Evolutionary conservation across 106 monocot genomes (phyloP).

Genomic region (Dactylorhiza incarnata): DNA sequence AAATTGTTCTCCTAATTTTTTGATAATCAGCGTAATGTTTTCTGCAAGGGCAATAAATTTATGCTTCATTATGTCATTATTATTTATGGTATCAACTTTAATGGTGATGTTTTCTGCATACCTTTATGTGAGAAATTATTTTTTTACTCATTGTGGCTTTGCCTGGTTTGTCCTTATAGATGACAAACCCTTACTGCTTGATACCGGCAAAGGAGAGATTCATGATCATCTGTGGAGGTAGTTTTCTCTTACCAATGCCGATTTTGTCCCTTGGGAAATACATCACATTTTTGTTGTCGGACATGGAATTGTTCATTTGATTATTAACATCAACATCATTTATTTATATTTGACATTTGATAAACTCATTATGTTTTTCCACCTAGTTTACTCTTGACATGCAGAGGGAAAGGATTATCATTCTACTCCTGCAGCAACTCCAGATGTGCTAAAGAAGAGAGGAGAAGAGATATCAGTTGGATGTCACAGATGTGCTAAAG

Average conservation of each 20-base stretch:
- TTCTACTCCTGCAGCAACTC: no score
- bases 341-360: no score
- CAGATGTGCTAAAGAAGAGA: no score
- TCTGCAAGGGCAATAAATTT: slow-evolving; percentile 61
- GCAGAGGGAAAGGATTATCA: no score
- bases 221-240: slow-evolving; percentile 76
- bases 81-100: background rate
- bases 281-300: background rate
- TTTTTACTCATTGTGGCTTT: background rate
- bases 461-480: no score
- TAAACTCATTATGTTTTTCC: no score
- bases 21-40: no score
- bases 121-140: background rate
- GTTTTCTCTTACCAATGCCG: background rate
- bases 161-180: slow-evolving; percentile 26
- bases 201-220: slow-evolving; percentile 77
- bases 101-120: background rate
- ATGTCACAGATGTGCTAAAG: no score
- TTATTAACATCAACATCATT: no score
- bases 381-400: no score
- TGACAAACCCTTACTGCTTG: slow-evolving; percentile 71
- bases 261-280: background rate
- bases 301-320: background rate
- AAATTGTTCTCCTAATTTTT: no score
- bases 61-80: background rate